A percentile compares a stretch with the other conserved stretches of the same genome.
phyloP scores from a whole-genome alignment of 2,329 filamentous ascomycete genomes.

The Sporothrix globosa region DNA sequence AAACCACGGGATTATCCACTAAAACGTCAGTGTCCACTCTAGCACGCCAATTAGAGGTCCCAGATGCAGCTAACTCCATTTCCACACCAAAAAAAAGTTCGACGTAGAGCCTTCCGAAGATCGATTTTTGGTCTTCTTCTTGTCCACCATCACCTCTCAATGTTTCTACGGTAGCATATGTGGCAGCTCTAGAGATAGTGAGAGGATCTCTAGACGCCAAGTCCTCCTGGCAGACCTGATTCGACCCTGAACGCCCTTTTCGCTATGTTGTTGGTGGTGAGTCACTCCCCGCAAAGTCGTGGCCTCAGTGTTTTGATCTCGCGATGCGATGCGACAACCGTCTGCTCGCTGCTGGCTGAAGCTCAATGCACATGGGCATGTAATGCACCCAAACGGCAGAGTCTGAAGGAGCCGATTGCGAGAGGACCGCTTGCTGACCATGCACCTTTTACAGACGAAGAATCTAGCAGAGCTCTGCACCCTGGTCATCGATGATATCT shows the following conservation, averaged over 20 bases:
- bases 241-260: slow-evolving; percentile 35
- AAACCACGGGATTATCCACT: slow-evolving; percentile 22
- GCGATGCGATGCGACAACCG: slow-evolving; percentile 11
- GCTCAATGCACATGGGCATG: neutral
- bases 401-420: neutral
- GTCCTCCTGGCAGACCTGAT: slow-evolving; percentile 46
- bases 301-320: neutral
- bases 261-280: slow-evolving; percentile 46
- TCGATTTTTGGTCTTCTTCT: slow-evolving; percentile 10
- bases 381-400: no score
- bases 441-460: slow-evolving; percentile 58
- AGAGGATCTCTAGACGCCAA: slow-evolving; percentile 74
- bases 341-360: neutral
- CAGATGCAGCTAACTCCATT: slow-evolving; percentile 16
- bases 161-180: slow-evolving; percentile 69
- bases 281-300: slow-evolving; percentile 34
- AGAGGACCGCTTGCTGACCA: slow-evolving; percentile 38
- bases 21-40: slow-evolving; percentile 26
- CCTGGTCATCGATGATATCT: slow-evolving; percentile 84
- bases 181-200: slow-evolving; percentile 76
- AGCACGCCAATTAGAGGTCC: slow-evolving; percentile 21
- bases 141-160: slow-evolving; percentile 47
- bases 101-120: slow-evolving; percentile 16
- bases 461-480: slow-evolving; percentile 84
- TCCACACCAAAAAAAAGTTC: slow-evolving; percentile 32